Conservation (phyloP, 2,329 filamentous ascomycete genomes). For the Colletotrichum karsti region DNA sequence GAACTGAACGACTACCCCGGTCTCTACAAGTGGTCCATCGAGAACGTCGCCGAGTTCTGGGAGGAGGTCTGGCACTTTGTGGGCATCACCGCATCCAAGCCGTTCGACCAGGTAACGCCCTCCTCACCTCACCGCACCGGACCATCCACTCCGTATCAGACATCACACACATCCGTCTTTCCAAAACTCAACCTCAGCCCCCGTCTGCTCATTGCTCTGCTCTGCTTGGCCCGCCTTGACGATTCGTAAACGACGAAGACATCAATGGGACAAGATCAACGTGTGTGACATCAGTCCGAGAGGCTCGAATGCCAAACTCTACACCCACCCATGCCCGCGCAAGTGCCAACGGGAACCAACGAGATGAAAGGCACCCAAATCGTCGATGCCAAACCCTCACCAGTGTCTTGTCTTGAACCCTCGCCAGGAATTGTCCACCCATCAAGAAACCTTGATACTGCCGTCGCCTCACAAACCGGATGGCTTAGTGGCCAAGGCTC, state of each 20-base stretch:
- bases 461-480: neutral
- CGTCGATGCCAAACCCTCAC: conserved; percentile 16
- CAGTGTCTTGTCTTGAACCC: conserved; percentile 26
- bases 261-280: neutral
- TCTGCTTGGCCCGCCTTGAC: conserved; percentile 24
- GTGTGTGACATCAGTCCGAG: conserved; percentile 19
- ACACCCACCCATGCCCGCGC: neutral
- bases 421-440: conserved; percentile 3
- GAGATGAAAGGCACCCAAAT: neutral
- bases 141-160: neutral
- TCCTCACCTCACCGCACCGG: neutral
- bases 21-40: conserved; percentile 88
- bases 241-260: neutral
- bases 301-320: conserved; percentile 8
- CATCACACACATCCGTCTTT: neutral
- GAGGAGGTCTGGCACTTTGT: conserved; percentile 85
- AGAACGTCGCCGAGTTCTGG: conserved; percentile 83
- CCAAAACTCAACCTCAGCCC: conserved; percentile 12
- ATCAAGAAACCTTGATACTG: conserved; percentile 10
- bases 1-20: conserved; percentile 72
- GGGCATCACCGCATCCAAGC: conserved; percentile 74
- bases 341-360: neutral
- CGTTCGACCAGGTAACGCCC: conserved; percentile 70
- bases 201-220: neutral
- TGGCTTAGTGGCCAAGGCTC: neutral